Evolutionary conservation across 2,329 filamentous ascomycete species (phyloP), one percentile per base, ranked within the genome.

Genomic region (Pyrenochaeta sp.): DNA sequence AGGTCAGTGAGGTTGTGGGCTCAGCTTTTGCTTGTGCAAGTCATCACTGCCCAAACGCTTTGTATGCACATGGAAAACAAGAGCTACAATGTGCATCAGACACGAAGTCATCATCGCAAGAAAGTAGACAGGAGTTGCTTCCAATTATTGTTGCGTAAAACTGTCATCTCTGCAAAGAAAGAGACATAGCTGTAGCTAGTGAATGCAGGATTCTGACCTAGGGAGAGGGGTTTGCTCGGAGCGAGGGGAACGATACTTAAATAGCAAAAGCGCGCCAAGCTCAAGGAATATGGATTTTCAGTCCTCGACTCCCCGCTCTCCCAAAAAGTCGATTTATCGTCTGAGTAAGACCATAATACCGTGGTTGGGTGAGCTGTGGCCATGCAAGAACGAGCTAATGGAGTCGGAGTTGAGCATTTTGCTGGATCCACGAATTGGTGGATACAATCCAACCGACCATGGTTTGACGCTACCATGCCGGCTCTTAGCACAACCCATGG

Each of bases 81-180:
- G 43, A 51, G 49, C 33, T 54, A 45, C 51, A 54, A 17, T 49
- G 18, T 46, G 51, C 45, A 54, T 54, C 45, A 54, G 51, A 49
- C 40, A 33, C 51, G 41, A 49, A 49, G 51, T 45, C 51, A 45
- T 54, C 51, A 54, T 54, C 40, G 51, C 51, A 49, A 33, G 33
- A 49, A 49, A 54, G 45, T 45, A 54, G 51, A 41, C 45, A 45
- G 35, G 51, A 54, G 39, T 31, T 49, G 45, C 45, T 54, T 49
- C 45, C 35, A 29, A 33, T 45, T 37, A 15, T 46, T 41, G 17
- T 54, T 44, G 39, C 40, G 51, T 45, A 46, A 54, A 45, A 42
- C 23, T 49, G 33, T 37, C 39, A 54, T 54, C 51, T 54, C 49
- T 49, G 18, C 31, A 31, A 54, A 47, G 32, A 49, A 49, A 54